phyloP scores from a whole-genome alignment of 345 rosid species.

The Adansonia digitata region DNA sequence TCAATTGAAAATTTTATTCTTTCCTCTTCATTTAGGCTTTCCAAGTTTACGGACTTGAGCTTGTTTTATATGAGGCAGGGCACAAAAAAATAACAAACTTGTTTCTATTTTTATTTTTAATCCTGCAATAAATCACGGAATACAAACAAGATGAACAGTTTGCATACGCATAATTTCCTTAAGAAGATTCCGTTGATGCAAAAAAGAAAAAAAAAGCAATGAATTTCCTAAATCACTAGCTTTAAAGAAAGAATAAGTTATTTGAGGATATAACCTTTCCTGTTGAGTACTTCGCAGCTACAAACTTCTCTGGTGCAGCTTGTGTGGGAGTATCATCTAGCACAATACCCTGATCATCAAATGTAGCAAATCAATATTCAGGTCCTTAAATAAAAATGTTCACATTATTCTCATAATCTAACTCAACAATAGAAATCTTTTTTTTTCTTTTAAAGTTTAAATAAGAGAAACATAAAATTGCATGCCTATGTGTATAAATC shows the following conservation, averaged over 20 bases:
- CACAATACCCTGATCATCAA: conserved; percentile 62
- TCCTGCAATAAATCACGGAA: conserved; percentile 53
- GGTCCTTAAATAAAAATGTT: background rate
- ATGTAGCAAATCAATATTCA: conserved; percentile 20
- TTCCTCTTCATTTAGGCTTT: conserved; percentile 36
- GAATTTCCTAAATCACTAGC: background rate
- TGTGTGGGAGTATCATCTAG: conserved; percentile 41
- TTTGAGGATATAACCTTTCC: conserved; percentile 55
- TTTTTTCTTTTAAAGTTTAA: background rate
- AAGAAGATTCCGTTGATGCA: conserved; percentile 6
- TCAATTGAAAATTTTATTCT: conserved; percentile 43
- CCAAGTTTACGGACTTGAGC: conserved; percentile 34
- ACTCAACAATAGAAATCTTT: background rate
- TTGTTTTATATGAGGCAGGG: conserved; percentile 36
- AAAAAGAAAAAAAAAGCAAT: conserved; percentile 13
- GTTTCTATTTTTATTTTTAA: conserved; percentile 29
- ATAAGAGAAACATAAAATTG: background rate
- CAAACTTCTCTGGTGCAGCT: conserved; percentile 72
- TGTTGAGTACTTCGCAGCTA: conserved; percentile 80
- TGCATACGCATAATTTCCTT: conserved; percentile 12
- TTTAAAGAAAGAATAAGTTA: background rate
- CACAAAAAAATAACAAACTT: conserved; percentile 39
- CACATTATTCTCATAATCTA: background rate
- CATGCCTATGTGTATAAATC: background rate
- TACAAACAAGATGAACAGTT: conserved; percentile 31